Conservation (phyloP, 305 asterid species). For the Nicotiana rustica region DNA sequence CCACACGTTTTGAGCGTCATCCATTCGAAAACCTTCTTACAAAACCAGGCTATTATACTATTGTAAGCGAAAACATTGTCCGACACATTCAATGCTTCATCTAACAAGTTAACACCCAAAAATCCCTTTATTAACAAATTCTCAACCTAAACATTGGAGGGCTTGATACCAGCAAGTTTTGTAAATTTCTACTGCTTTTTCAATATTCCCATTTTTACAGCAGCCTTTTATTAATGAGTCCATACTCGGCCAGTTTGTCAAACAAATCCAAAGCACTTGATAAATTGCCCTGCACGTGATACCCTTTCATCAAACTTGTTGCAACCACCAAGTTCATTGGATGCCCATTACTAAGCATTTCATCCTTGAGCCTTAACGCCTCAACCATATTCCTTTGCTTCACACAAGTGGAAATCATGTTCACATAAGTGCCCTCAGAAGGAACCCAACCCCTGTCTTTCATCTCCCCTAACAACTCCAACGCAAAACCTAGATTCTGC, state of each 20-base stretch:
- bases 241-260: conserved; percentile 55
- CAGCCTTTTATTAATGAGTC: conserved; percentile 78
- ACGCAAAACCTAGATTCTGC: conserved; percentile 48
- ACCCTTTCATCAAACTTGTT: conserved; percentile 88
- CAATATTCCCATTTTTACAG: conserved; percentile 57
- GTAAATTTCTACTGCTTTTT: conserved; percentile 65
- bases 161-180: conserved; percentile 60
- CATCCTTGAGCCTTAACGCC: conserved; percentile 76
- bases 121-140: conserved; percentile 74
- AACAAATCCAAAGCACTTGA: conserved; percentile 64
- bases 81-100: conserved; percentile 55
- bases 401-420: conserved; percentile 61
- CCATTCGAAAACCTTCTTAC: conserved; percentile 51
- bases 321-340: conserved; percentile 71
- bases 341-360: conserved; percentile 68
- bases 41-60: conserved; percentile 62
- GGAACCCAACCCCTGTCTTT: conserved; percentile 74
- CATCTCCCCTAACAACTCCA: conserved; percentile 70
- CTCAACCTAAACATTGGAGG: conserved; percentile 54
- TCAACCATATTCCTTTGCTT: conserved; percentile 65
- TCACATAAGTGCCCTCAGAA: conserved; percentile 63
- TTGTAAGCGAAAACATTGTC: conserved; percentile 73
- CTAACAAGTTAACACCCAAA: conserved; percentile 50
- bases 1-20: conserved; percentile 64
- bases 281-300: conserved; percentile 65